These are phyloP conservation scores for Mimosa pudica DNA, from an alignment of 306 rosid genomes.

Conservation along the genomic window DNA sequence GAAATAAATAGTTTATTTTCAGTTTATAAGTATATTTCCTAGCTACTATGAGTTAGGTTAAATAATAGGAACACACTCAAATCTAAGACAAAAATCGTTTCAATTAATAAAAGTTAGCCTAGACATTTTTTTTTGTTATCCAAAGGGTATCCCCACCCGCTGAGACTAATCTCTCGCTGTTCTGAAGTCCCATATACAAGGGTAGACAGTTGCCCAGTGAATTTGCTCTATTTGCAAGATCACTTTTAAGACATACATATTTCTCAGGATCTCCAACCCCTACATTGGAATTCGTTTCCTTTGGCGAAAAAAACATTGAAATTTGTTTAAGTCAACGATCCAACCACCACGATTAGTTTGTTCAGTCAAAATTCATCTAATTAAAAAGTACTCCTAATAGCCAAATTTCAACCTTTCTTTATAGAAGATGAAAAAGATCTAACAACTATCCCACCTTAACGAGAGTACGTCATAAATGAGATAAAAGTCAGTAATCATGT, in stretches of 20 bases:
- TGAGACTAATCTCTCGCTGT: too few species aligned
- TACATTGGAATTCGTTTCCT: not conserved
- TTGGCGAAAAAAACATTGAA: not conserved
- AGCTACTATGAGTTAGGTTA: too few species aligned
- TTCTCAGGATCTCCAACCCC: not conserved
- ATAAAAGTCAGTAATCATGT: not conserved
- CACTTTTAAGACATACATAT: not conserved
- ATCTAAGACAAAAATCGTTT: too few species aligned
- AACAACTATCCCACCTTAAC: not conserved
- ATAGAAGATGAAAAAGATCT: not conserved
- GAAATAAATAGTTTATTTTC: too few species aligned
- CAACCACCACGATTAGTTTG: not conserved
- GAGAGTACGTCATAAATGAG: not conserved
- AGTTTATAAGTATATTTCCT: too few species aligned
- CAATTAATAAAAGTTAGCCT: too few species aligned
- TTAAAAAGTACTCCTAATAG: not conserved
- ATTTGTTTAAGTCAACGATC: not conserved
- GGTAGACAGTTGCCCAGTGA: too few species aligned
- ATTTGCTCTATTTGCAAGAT: too few species aligned
- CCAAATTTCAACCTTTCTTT: not conserved
- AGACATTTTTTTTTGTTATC: too few species aligned
- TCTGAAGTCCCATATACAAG: too few species aligned
- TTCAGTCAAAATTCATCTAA: not conserved
- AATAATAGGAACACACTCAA: too few species aligned
- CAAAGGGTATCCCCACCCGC: too few species aligned